phyloP scores from a whole-genome alignment of 2,329 filamentous ascomycete species.

The Pestalotiopsis sp. region DNA sequence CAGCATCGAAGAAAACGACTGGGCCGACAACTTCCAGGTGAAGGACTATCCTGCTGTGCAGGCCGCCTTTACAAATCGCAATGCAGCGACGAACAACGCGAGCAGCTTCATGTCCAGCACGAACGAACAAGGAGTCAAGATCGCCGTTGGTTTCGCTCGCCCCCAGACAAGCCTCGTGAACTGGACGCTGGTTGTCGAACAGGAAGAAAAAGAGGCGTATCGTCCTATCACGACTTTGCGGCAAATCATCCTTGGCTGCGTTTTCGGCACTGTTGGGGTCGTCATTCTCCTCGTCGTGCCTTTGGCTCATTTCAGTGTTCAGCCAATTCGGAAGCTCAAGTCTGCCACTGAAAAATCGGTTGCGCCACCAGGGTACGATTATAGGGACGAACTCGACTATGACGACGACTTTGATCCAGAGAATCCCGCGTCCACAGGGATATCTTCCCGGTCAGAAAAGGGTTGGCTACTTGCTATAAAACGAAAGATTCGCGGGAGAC shows the following conservation, averaged over 20 bases:
- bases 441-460: constrained; percentile 40
- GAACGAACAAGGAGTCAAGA: constrained; percentile 69
- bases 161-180: constrained; percentile 68
- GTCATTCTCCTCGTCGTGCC: constrained; percentile 73
- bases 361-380: constrained; percentile 60
- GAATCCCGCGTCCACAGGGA: constrained; percentile 18
- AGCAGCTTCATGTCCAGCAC: constrained; percentile 66
- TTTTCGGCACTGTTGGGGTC: constrained; percentile 78
- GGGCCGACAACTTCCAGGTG: constrained; percentile 57
- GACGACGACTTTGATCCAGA: constrained; percentile 41
- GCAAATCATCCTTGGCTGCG: constrained; percentile 78
- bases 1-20: constrained; percentile 39
- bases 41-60: constrained; percentile 63
- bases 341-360: constrained; percentile 74
- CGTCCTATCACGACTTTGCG: constrained; percentile 73
- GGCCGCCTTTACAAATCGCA: constrained; percentile 55
- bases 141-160: constrained; percentile 80
- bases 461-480: constrained; percentile 39
- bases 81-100: constrained; percentile 61
- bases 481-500: constrained; percentile 36
- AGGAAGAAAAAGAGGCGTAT: constrained; percentile 73
- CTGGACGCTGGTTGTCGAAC: constrained; percentile 83
- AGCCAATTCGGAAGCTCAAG: constrained; percentile 76
- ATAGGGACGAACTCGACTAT: constrained; percentile 41
- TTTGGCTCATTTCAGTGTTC: constrained; percentile 77